Evolutionary conservation across 1,139 yeast species (phyloP), one percentile per base, ranked within the genome.

Genomic region (Blastobotrys ciferrii): DNA sequence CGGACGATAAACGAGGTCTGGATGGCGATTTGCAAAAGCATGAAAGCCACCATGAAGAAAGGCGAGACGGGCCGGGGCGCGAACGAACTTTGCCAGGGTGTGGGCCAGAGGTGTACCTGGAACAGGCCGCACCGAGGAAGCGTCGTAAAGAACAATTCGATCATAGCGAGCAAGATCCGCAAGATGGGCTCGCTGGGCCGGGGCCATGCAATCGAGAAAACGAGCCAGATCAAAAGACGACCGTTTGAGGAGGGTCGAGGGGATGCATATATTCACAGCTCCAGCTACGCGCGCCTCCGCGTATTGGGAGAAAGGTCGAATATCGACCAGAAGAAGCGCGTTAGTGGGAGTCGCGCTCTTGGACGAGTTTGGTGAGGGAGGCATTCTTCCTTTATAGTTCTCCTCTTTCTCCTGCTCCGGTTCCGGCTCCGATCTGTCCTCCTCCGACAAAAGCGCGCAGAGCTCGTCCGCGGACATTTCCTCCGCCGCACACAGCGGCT

Each of bases 231-330:
- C 77, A 60, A 83, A 86, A 51, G 78, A 81, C 33, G 78, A 73
- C 53, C 96, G 75, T 61, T 84, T 84, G 55, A 87, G 68, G 43
- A 87, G 71, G 1, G 95, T 87, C 15, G 92, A 81, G 1, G 95
- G 95, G 19, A 87, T 70, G 60, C 91, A 84, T 32, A 87, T 75
- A 61, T 84, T 84, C 40, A 84, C 69, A 1, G 95, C 77, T 42
- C 74, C 68, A n/a, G 58, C 59, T 13, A 87, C 62, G 50, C 82
- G 82, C 3, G 73, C 61, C 49, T 69, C 71, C 30, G 77, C 70
- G 63, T 70, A 84, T 47, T 82, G 87, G 3, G 84, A 77, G 59
- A 77, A 84, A 0, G 95, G 84, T 46, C 96, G 72, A 15, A 83
- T 78, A 62, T 87, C 96, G 13, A 87, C 69, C 3, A 83, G 57